A percentile compares a stretch with the other conserved stretches of the same genome.
Evolutionary conservation across 1,139 yeast genomes (phyloP).

Genomic region (Meyerozyma elateridarum): DNA sequence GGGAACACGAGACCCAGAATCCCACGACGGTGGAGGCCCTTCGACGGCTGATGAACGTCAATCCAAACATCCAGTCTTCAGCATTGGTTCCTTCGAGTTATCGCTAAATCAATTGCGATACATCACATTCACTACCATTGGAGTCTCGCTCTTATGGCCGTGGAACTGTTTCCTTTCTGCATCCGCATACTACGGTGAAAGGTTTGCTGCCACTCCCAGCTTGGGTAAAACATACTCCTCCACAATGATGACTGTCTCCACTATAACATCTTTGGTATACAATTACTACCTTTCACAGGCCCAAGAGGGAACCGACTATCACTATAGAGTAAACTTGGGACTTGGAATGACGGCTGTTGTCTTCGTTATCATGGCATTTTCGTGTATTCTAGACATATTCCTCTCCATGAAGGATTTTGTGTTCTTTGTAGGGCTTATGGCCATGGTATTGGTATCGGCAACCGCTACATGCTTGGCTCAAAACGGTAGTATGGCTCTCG

Average conservation of each 20-base stretch:
- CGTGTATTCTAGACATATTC: conserved; percentile 43
- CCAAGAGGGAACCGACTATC: conserved; percentile 63
- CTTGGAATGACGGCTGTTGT: conserved; percentile 51
- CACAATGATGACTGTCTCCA: conserved; percentile 86
- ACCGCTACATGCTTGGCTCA: conserved; percentile 73
- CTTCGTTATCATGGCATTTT: conserved; percentile 45
- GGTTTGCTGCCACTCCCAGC: conserved; percentile 51
- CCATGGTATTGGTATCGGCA: conserved; percentile 54
- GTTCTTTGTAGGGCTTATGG: conserved; percentile 49
- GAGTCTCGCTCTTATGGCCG: conserved; percentile 86
- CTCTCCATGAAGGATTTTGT: conserved; percentile 34
- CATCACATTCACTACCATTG: conserved; percentile 61
- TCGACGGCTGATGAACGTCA: conserved; percentile 8
- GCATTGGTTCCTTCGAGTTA: conserved; percentile 14
- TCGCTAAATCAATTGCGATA: conserved; percentile 46
- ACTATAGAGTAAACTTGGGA: conserved; percentile 55
- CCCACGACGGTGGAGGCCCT: too few relatives aligned
- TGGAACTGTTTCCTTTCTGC: conserved; percentile 94
- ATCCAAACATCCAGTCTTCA: conserved; percentile 28
- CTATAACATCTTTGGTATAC: conserved; percentile 59
- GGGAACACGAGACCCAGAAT: too few relatives aligned
- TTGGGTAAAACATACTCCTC: conserved; percentile 66
- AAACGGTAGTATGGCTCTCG: conserved; percentile 87
- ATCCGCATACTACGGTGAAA: conserved; percentile 67
- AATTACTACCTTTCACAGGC: conserved; percentile 64